phyloP scores from a whole-genome alignment of 768 basidiomycete species.

The Dioszegia hungarica region DNA sequence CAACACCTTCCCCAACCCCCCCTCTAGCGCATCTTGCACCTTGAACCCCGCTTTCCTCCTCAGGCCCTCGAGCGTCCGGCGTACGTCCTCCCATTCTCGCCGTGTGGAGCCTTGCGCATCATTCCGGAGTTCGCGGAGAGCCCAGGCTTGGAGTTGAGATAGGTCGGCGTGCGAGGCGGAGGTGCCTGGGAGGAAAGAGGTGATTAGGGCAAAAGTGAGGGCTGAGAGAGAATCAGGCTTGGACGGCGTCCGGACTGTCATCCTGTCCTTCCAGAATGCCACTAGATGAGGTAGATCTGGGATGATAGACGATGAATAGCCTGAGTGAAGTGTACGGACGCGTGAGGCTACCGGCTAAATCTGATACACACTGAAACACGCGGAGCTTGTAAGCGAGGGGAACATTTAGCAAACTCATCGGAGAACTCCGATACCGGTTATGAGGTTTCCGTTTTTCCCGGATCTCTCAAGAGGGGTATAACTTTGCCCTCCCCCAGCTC shows the following conservation, averaged over 20 bases:
- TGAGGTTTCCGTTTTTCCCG: background rate
- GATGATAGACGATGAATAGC: too few species aligned
- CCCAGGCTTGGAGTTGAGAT: slow-evolving; percentile 1
- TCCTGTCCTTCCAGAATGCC: too few species aligned
- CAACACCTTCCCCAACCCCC: slow-evolving; percentile 22
- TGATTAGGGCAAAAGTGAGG: background rate
- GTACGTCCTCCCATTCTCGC: slow-evolving; percentile 34
- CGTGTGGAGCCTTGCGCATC: slow-evolving; percentile 21
- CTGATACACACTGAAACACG: background rate
- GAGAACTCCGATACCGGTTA: slow-evolving; percentile 7
- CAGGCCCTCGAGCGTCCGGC: slow-evolving; percentile 11
- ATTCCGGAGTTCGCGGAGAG: slow-evolving; percentile 15
- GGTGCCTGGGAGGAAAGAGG: background rate
- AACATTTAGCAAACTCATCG: background rate
- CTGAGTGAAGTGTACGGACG: too few species aligned
- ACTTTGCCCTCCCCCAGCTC: background rate
- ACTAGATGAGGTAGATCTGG: too few species aligned
- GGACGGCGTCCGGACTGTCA: too few species aligned
- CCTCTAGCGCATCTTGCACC: slow-evolving; percentile 31
- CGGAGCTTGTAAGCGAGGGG: background rate
- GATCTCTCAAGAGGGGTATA: too few species aligned
- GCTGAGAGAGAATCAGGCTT: too few species aligned
- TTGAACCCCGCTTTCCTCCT: slow-evolving; percentile 19
- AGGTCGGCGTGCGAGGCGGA: background rate
- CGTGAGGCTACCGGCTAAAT: too few species aligned